phyloP scores from a whole-genome alignment of 2,329 filamentous ascomycete species.

The Triangularia setosa region DNA sequence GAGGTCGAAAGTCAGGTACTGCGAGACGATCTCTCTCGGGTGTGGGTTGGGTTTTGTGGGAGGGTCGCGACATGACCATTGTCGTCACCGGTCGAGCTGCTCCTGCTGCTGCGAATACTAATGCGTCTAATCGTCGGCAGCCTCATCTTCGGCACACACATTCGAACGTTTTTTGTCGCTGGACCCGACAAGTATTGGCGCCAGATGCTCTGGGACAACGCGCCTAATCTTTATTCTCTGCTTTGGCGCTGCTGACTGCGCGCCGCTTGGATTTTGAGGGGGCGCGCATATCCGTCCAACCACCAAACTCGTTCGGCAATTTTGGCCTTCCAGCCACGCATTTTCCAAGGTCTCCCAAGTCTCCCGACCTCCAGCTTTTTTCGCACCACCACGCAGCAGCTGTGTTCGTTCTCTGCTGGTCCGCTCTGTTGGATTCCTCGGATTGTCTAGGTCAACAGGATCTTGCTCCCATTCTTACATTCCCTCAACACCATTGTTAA shows the following conservation, averaged over 20 bases:
- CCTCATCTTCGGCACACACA: slow-evolving; percentile 1
- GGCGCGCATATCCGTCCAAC: slow-evolving; percentile 4
- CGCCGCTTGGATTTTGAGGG: background rate
- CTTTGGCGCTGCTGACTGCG: slow-evolving; percentile 9
- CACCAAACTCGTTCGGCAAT: slow-evolving; percentile 7
- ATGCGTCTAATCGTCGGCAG: slow-evolving; percentile 10
- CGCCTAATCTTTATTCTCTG: slow-evolving; percentile 15
- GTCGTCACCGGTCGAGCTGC: background rate
- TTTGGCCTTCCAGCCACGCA: slow-evolving; percentile 15
- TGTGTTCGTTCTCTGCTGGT: slow-evolving; percentile 4
- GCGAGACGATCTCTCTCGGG: slow-evolving; percentile 12
- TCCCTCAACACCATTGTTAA: slow-evolving; percentile 11
- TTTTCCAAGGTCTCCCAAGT: slow-evolving; percentile 16
- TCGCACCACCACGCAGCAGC: slow-evolving; percentile 15
- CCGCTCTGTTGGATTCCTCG: background rate
- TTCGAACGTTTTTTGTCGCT: slow-evolving; percentile 21
- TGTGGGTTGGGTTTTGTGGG: slow-evolving; percentile 14
- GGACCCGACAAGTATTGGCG: slow-evolving; percentile 17
- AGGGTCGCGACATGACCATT: slow-evolving; percentile 15
- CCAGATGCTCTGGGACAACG: slow-evolving; percentile 14
- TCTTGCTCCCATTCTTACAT: slow-evolving; percentile 21
- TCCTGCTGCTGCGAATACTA: slow-evolving; percentile 6
- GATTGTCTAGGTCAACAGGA: slow-evolving; percentile 14
- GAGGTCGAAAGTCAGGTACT: background rate
- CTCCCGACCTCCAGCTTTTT: slow-evolving; percentile 22